A percentile compares a stretch with the other conserved stretches of the same genome.
Evolutionary conservation across 257 asterid species (phyloP).

Genomic region (Prunella vulgaris): DNA sequence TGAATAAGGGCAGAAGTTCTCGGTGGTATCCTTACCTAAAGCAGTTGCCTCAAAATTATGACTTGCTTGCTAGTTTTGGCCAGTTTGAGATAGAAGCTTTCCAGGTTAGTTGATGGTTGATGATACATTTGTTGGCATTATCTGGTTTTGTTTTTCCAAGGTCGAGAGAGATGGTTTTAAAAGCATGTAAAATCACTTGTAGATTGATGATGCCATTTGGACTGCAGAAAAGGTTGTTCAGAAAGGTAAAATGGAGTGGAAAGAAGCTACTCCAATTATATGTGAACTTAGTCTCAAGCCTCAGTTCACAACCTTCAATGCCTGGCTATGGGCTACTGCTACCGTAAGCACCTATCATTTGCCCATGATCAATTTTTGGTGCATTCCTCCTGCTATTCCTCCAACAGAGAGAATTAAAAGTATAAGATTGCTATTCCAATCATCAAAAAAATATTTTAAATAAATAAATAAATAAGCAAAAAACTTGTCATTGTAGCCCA

Average conservation of each 20-base stretch:
- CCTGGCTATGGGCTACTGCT: slow-evolving; percentile 95
- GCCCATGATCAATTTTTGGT: not conserved
- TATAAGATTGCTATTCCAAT: not conserved
- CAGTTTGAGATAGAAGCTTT: slow-evolving; percentile 70
- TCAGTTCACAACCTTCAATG: slow-evolving; percentile 45
- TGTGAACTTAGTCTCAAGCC: slow-evolving; percentile 58
- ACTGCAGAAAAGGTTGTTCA: slow-evolving; percentile 64
- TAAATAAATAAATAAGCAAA: not conserved
- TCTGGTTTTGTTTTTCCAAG: not conserved
- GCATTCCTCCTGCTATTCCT: too few relatives aligned
- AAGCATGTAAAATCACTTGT: slow-evolving; percentile 31
- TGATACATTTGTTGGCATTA: not conserved
- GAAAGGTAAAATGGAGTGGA: slow-evolving; percentile 63
- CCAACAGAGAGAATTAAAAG: not conserved
- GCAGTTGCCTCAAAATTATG: slow-evolving; percentile 78
- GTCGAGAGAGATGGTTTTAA: slow-evolving; percentile 19
- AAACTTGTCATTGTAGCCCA: not conserved
- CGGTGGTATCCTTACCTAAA: slow-evolving; percentile 77
- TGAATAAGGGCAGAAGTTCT: slow-evolving; percentile 64
- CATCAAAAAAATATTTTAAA: not conserved
- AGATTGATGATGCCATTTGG: slow-evolving; percentile 93
- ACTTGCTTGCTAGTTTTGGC: slow-evolving; percentile 55
- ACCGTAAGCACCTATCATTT: slow-evolving; percentile 47
- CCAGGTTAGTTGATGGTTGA: slow-evolving; percentile 53
- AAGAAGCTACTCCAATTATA: slow-evolving; percentile 50